phyloP scores from a whole-genome alignment of 2,329 filamentous ascomycete genomes.

The Pseudogymnoascus sp. region DNA sequence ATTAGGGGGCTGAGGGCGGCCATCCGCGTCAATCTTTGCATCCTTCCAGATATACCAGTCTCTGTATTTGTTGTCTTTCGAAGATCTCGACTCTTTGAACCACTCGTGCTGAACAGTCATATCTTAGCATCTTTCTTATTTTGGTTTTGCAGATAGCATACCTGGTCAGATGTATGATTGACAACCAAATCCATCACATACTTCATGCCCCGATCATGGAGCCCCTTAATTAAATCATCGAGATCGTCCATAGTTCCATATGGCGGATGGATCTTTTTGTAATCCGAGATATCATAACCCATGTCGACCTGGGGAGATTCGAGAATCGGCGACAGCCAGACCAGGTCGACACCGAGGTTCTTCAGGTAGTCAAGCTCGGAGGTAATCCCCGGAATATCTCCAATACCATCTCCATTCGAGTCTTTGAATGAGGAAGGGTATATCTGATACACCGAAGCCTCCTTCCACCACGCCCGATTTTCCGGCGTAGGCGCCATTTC shows the following conservation, averaged over 20 bases:
- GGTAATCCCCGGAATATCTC: conserved; percentile 56
- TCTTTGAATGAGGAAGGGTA: conserved; percentile 53
- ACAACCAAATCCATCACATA: conserved; percentile 67
- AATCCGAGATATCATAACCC: conserved; percentile 66
- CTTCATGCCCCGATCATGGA: conserved; percentile 55
- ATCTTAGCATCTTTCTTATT: conserved; percentile 27
- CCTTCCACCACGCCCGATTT: conserved; percentile 34
- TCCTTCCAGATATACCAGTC: conserved; percentile 61
- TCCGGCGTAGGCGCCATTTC: background rate
- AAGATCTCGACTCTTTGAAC: conserved; percentile 48
- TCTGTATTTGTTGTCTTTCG: conserved; percentile 43
- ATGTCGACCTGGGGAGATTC: conserved; percentile 60
- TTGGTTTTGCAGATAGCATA: background rate
- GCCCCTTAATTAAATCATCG: conserved; percentile 51
- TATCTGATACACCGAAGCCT: conserved; percentile 46
- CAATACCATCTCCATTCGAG: conserved; percentile 51
- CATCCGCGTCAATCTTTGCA: conserved; percentile 28
- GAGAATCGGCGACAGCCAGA: conserved; percentile 64
- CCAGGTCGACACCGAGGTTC: conserved; percentile 52
- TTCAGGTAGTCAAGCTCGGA: conserved; percentile 56
- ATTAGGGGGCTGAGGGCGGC: conserved; percentile 35
- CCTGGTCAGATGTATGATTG: conserved; percentile 57
- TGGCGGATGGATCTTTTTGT: conserved; percentile 56
- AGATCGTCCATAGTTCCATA: conserved; percentile 64
- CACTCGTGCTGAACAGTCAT: conserved; percentile 44